Evolutionary conservation across 208 protist species (phyloP).

Genomic region (Leishmania lainsoni): DNA sequence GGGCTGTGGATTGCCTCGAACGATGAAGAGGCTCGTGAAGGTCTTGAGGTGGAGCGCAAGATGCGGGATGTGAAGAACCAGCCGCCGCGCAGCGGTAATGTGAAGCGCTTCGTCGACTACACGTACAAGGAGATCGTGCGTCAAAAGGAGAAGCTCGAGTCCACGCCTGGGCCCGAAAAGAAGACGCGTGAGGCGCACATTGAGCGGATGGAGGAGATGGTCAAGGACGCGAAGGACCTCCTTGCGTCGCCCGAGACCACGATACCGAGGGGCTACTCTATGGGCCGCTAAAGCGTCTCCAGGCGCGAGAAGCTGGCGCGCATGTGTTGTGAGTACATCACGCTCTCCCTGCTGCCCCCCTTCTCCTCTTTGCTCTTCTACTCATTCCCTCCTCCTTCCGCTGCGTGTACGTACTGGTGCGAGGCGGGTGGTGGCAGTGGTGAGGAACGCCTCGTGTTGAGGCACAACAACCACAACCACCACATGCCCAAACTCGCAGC

Average conservation of each 20-base stretch:
- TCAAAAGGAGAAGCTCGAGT: conserved; percentile 66
- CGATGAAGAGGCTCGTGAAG: conserved; percentile 38
- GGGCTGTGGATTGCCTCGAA: conserved; percentile 39
- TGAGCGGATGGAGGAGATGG: conserved; percentile 69
- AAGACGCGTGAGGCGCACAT: conserved; percentile 47
- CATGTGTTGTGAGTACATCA: background rate
- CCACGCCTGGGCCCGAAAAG: conserved; percentile 50
- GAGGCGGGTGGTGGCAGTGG: background rate
- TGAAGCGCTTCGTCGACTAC: conserved; percentile 70
- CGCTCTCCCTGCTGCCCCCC: background rate
- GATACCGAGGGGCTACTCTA: conserved; percentile 62
- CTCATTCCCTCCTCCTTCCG: background rate
- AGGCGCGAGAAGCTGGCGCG: background rate
- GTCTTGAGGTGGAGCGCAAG: conserved; percentile 68
- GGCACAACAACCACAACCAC: background rate
- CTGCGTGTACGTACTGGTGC: background rate
- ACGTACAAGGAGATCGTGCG: conserved; percentile 72
- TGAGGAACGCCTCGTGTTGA: background rate
- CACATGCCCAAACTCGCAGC: background rate
- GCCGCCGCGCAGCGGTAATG: conserved; percentile 74
- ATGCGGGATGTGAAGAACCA: conserved; percentile 82
- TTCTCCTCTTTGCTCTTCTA: background rate
- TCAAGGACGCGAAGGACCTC: conserved; percentile 65
- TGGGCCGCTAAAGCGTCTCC: conserved; percentile 16
- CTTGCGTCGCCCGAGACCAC: conserved; percentile 59